A percentile compares a stretch with the other conserved stretches of the same genome.
Conservation (phyloP, 148 eudicot species). For the Camellia granthamiana region DNA sequence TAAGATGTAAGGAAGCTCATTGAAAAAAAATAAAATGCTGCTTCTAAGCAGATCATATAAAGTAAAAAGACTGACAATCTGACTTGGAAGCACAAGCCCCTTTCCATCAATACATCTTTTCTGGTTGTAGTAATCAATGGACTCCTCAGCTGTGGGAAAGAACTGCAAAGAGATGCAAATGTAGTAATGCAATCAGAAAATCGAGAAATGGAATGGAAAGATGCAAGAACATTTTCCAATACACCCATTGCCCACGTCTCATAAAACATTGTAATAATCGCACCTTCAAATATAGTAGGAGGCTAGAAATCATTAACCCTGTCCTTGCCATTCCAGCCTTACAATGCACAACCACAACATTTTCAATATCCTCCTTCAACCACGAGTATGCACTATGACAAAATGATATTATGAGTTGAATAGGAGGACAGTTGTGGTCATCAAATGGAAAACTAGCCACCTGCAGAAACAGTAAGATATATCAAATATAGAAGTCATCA, state of each 20-base stretch:
- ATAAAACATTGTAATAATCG: conserved; percentile 11
- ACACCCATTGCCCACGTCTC: background rate
- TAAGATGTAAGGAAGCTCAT: background rate
- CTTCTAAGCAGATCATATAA: background rate
- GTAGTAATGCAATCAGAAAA: conserved; percentile 17
- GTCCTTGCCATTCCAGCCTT: conserved; percentile 99
- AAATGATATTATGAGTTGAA: conserved; percentile 75
- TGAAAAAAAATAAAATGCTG: conserved; percentile 13
- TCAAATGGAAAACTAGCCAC: conserved; percentile 98
- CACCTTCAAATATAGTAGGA: conserved; percentile 89
- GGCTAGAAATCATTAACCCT: conserved; percentile 96
- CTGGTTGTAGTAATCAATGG: conserved; percentile 90
- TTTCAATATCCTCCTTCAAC: conserved; percentile 98
- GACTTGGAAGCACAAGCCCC: conserved; percentile 98
- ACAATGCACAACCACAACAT: conserved; percentile 98
- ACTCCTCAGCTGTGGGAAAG: conserved; percentile 99
- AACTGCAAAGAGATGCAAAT: conserved; percentile 48
- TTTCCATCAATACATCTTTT: conserved; percentile 92
- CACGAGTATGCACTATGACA: conserved; percentile 98
- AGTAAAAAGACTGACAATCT: conserved; percentile 63
- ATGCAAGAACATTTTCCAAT: background rate
- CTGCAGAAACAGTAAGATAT: conserved; percentile 34
- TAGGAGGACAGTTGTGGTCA: conserved; percentile 98
- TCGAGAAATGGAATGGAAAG: background rate
- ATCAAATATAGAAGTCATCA: background rate